A percentile compares a stretch with the other conserved stretches of the same genome.
Conservation (phyloP, 1,284 basidiomycete species). For the Phlebopus sp. region DNA sequence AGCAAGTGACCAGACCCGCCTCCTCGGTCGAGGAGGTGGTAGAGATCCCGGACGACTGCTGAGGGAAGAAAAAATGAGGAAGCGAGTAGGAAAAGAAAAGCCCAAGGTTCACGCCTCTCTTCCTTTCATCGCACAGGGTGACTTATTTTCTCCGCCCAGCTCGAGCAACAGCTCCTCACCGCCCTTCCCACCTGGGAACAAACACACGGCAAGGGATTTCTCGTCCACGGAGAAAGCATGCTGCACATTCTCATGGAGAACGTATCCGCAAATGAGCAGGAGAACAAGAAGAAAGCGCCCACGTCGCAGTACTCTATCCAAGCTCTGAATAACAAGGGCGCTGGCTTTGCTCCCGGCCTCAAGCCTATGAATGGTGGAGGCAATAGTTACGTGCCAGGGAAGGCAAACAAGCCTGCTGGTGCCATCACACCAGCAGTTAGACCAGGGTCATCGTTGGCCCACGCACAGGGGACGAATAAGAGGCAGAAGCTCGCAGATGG, state of each 20-base stretch:
- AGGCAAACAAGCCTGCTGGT: constrained; percentile 29
- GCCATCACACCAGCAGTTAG: constrained; percentile 60
- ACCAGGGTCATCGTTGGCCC: constrained; percentile 42
- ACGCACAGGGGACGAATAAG: constrained; percentile 50
- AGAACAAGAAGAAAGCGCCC: constrained; percentile 58
- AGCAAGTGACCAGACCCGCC: constrained; percentile 73
- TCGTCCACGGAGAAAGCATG: constrained; percentile 84
- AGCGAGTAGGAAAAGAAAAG: constrained; percentile 92
- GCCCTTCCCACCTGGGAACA: constrained; percentile 89
- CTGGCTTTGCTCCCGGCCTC: constrained; percentile 30
- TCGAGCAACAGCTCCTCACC: constrained; percentile 83
- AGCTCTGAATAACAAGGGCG: constrained; percentile 51
- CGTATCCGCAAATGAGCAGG: constrained; percentile 67
- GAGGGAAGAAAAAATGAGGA: constrained; percentile 96
- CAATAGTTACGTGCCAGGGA: constrained; percentile 29
- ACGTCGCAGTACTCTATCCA: constrained; percentile 30
- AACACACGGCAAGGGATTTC: constrained; percentile 72
- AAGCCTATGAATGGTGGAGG: constrained; percentile 20
- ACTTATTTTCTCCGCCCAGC: constrained; percentile 42
- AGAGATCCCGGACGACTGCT: constrained; percentile 78
- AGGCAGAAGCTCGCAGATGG: constrained; percentile 51
- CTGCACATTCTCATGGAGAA: constrained; percentile 76
- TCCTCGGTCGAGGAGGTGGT: constrained; percentile 66
- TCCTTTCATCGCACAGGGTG: constrained; percentile 7
- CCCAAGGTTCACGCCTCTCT: constrained; percentile 65